Base-by-base conservation (phyloP, 768 basidiomycete genomes). In the Mycena latifolia region DNA sequence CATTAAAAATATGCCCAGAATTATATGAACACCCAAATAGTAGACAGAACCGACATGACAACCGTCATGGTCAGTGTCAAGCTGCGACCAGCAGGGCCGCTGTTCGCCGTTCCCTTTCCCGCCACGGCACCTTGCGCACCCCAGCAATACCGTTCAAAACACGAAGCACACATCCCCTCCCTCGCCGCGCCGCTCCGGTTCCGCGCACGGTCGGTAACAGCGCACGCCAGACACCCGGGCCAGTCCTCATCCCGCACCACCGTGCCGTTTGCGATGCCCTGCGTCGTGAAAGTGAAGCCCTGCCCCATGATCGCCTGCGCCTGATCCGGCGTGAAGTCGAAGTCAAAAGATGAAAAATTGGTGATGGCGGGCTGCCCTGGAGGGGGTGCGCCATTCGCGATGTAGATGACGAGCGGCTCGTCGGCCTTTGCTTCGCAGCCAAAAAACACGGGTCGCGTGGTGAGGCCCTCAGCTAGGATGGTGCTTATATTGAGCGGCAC, bases 301-400 rank as follows among this genome's bases (percentile, higher is more conserved):
- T 87, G 84, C 63, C 78, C 70, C 20, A 89, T 73, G 75, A 88
- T 82, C 9, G 74, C 77, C 65, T 81, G 77, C 28, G 84, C 74
- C 59, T 82, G 70, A 2, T 76, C 74, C 3, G 75, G 57, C 3
- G 68, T 55, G 70, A 85, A 87, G 6, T 74, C 47, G 25, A 79
- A 65, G 70, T 84, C 78, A 52, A 56, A 45, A 8, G 84, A 85
- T 8, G 77, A 71, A 0, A 77, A 80, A 75, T 87, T 86, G 5
- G 84, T 85, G 8, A 79, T 51, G 6, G 79, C 69, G 17, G 74
- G 71, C 25, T 76, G 69, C n/a, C 80, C 76, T 59, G 71, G 76
- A 41, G 81, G 82, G 3, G 81, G 75, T 5, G 82, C 84, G 31
- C 86, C 85, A 69, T 85, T 86, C 0, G 88, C 87, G n/a, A 89